Evolutionary conservation across 2,329 filamentous ascomycete species (phyloP), one percentile per base, ranked within the genome.

Genomic region (Diplodia sapinea): DNA sequence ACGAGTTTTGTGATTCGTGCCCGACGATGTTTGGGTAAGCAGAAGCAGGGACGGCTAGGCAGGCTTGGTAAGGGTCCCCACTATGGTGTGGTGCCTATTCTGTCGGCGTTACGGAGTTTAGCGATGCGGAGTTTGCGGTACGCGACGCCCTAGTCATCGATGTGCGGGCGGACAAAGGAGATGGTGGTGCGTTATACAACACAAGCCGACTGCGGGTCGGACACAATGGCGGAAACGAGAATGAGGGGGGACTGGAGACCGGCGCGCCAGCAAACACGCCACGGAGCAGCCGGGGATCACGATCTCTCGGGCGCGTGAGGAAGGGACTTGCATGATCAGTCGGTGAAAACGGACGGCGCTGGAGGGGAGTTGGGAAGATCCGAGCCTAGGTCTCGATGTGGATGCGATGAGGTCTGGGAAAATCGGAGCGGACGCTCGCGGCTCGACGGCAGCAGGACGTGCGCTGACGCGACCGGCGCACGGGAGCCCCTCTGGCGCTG

Each of bases 401-500:
- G 56, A 47, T 29, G 36, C 56, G 36, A 47, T 59, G 56, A 59
- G 36, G 56, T 59, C 57, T 62, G 57, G 56, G 56, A 61, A 61
- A 49, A 49, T 61, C 38, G 15, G 26, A n/a, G 15, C 31, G 38
- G 31, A 33, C 55, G 57, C 49, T 29, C 57, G 43, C 57, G 57
- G 57, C 40, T 20, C 49, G 40, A 40, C 57, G 57, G 56, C 40
- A 49, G 57, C 12, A 20, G 57, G 40, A 50, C 57, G 57, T 62
- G 57, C 57, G 59, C 59, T 51, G 59, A 38, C 59, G 59, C 59
- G 59, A 51, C 59, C 20, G 59, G 40, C 59, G 59, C 59, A 51
- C 47, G 59, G 47, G 29, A 23, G 57, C 56, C 56, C 56, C 29
- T 50, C 31, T 62, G 57, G 57, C 57, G 40, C 38, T 56, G 43